These are phyloP conservation scores for Bryoglossum gracile DNA, from an alignment of 495 filamentous ascomycete species.

Conservation along the genomic window DNA sequence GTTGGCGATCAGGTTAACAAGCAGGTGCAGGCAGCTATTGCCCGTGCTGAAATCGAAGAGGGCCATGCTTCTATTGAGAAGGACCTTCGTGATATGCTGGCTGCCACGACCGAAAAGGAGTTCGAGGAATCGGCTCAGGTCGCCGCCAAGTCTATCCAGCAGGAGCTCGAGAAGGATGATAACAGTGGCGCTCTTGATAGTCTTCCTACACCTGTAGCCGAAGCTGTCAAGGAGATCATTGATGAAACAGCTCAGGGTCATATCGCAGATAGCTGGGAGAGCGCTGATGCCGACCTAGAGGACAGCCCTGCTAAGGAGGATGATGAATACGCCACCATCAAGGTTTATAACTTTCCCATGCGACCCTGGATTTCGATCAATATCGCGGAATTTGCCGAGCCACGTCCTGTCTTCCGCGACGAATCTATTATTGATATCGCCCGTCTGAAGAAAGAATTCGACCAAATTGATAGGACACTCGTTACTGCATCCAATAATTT, in stretches of 20 bases:
- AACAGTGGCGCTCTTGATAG: constrained; percentile 41
- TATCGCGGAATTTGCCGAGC: constrained; percentile 36
- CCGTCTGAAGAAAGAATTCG: constrained; percentile 91
- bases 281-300: constrained; percentile 47
- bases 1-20: constrained; percentile 61
- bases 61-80: constrained; percentile 40
- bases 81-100: constrained; percentile 35
- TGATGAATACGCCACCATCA: constrained; percentile 51
- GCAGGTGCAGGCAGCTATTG: constrained; percentile 59
- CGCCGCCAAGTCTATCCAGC: constrained; percentile 44
- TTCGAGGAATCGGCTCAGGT: constrained; percentile 36
- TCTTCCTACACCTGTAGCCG: constrained; percentile 43
- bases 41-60: constrained; percentile 46
- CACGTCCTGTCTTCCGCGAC: constrained; percentile 36
- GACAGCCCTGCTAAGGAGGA: constrained; percentile 70
- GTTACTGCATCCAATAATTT: constrained; percentile 83
- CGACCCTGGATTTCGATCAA: constrained; percentile 84
- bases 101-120: constrained; percentile 37
- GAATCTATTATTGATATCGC: constrained; percentile 82
- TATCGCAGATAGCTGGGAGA: constrained; percentile 72
- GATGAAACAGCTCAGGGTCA: constrained; percentile 49
- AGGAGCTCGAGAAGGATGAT: constrained; percentile 50
- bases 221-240: constrained; percentile 49
- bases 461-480: constrained; percentile 90
- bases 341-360: constrained; percentile 92